Conservation (phyloP, 345 rosid genomes). For the Pseudoturritis turrita region DNA sequence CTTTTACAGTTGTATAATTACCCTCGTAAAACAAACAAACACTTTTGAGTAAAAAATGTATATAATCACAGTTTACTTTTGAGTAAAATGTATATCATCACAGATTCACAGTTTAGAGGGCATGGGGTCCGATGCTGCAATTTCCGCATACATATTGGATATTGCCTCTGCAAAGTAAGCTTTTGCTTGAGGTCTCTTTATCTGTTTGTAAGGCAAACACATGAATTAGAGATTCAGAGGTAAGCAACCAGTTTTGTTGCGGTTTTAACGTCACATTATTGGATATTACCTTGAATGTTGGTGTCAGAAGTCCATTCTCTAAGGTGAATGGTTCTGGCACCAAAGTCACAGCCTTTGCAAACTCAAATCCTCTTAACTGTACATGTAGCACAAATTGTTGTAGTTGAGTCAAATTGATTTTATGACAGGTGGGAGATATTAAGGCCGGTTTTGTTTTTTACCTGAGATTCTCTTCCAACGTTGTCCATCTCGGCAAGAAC, state of each 20-base stretch:
- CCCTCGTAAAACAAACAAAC: not conserved
- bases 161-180: constrained; percentile 60
- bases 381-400: not conserved
- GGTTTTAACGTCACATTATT: not conserved
- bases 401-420: not conserved
- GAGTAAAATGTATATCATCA: not conserved
- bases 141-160: constrained; percentile 62
- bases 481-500: constrained; percentile 79
- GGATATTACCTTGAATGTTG: constrained; percentile 69
- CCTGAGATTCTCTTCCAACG: constrained; percentile 69
- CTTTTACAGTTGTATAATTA: not conserved
- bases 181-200: constrained; percentile 87
- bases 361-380: constrained; percentile 71
- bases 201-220: constrained; percentile 32
- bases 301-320: constrained; percentile 82
- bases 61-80: not conserved
- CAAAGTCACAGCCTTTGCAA: constrained; percentile 77
- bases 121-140: constrained; percentile 34
- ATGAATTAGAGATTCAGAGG: not conserved
- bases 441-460: constrained; percentile 13
- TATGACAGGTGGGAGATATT: not conserved
- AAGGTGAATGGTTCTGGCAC: constrained; percentile 72
- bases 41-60: not conserved
- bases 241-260: not conserved
- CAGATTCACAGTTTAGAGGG: constrained; percentile 22